These are phyloP conservation scores for Kluyveromyces marxianus DNA, from an alignment of 1,139 yeast species.

Conservation along the genomic window DNA sequence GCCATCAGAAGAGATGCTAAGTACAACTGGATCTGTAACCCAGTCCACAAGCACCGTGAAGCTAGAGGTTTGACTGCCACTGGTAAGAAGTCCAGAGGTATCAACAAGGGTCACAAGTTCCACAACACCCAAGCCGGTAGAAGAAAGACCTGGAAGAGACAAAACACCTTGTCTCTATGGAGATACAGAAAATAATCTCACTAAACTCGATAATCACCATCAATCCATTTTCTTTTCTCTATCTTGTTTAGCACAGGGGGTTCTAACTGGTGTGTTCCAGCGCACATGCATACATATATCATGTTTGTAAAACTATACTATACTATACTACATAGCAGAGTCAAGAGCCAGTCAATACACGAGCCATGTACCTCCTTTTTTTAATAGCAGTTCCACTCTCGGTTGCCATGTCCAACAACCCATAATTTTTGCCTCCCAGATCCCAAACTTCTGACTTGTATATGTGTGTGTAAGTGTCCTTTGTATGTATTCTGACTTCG, in stretches of 20 bases:
- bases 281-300: too few species aligned
- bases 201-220: constrained; percentile 6
- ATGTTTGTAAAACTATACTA: too few species aligned
- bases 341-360: too few species aligned
- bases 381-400: too few species aligned
- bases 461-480: too few species aligned
- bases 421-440: too few species aligned
- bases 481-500: too few species aligned
- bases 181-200: constrained; percentile 88
- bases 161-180: constrained; percentile 98
- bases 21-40: constrained; percentile 99
- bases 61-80: constrained; percentile 97
- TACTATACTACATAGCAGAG: too few species aligned
- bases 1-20: constrained; percentile 98
- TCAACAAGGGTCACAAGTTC: constrained; percentile 99
- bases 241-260: neutral
- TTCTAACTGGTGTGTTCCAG: too few species aligned
- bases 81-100: constrained; percentile 99
- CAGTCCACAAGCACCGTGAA: constrained; percentile 99
- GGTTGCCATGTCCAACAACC: too few species aligned
- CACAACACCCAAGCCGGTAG: constrained; percentile 98
- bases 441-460: too few species aligned
- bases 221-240: neutral
- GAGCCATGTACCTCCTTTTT: too few species aligned
- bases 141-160: constrained; percentile 99